These are phyloP conservation scores for Tolypocladium nubicola DNA, from an alignment of 2,329 filamentous ascomycete genomes.

Conservation along the genomic window DNA sequence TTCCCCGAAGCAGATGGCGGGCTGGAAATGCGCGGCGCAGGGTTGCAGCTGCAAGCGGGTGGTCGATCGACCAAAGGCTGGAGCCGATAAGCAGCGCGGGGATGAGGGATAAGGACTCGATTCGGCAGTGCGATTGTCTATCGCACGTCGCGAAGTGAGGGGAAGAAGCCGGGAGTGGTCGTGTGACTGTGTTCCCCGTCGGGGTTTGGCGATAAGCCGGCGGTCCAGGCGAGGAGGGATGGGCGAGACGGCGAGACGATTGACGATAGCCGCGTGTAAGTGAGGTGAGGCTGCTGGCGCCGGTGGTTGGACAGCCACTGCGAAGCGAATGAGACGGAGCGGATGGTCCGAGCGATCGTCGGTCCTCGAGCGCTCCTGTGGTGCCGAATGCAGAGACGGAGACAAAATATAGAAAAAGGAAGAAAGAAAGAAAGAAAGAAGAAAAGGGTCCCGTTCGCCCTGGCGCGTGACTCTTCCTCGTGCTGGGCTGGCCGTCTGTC, in stretches of 20 bases:
- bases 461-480: slow-evolving; percentile 4
- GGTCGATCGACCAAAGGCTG: slow-evolving; percentile 1
- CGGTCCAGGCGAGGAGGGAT: background rate
- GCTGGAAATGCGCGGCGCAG: background rate
- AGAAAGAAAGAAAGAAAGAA: too few relatives aligned
- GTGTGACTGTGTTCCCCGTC: background rate
- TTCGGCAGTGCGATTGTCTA: slow-evolving; percentile 1
- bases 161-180: background rate
- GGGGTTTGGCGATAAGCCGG: background rate
- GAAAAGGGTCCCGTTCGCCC: background rate
- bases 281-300: background rate
- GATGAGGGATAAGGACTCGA: background rate
- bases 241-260: too few relatives aligned
- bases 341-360: background rate
- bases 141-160: background rate
- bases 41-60: background rate
- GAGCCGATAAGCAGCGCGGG: slow-evolving; percentile 1
- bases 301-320: background rate
- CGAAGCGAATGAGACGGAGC: background rate
- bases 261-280: background rate
- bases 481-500: background rate
- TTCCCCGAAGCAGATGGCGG: background rate
- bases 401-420: too few relatives aligned
- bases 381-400: background rate
- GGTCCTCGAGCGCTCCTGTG: background rate